A percentile compares a stretch with the other conserved stretches of the same genome.
phyloP scores from a whole-genome alignment of 2,329 filamentous ascomycete species.

The Ustulina deusta region DNA sequence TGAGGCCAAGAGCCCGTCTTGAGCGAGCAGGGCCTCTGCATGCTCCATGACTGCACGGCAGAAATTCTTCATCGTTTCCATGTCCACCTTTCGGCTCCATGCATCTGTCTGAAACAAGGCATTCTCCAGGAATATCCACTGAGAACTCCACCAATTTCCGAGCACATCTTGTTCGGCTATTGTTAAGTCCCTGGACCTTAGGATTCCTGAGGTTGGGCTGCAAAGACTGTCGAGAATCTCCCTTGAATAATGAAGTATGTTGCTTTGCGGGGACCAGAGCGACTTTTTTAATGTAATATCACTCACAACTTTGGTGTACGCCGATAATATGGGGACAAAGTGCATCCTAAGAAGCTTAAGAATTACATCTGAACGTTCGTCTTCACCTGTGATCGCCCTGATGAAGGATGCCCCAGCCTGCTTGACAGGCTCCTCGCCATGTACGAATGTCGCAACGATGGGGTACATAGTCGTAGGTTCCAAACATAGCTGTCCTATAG shows the following conservation, averaged over 20 bases:
- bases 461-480: constrained; percentile 76
- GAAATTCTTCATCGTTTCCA: constrained; percentile 86
- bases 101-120: constrained; percentile 85
- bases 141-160: constrained; percentile 82
- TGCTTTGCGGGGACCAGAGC: constrained; percentile 69
- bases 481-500: constrained; percentile 77
- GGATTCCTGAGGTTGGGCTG: constrained; percentile 66
- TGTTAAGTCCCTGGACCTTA: constrained; percentile 68
- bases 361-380: constrained; percentile 64
- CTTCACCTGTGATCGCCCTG: constrained; percentile 81
- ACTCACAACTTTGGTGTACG: constrained; percentile 58
- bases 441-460: constrained; percentile 83
- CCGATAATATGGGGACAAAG: constrained; percentile 58
- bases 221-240: constrained; percentile 69
- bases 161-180: constrained; percentile 73
- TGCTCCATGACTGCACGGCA: constrained; percentile 96
- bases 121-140: constrained; percentile 84
- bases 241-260: constrained; percentile 67
- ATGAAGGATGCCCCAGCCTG: constrained; percentile 84
- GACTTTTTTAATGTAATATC: constrained; percentile 57
- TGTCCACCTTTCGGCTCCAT: constrained; percentile 84
- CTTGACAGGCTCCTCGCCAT: constrained; percentile 81
- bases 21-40: constrained; percentile 84
- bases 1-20: constrained; percentile 85
- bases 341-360: constrained; percentile 59